Conservation (phyloP, 2,329 filamentous ascomycete genomes). For the Stenocarpella maydis region DNA sequence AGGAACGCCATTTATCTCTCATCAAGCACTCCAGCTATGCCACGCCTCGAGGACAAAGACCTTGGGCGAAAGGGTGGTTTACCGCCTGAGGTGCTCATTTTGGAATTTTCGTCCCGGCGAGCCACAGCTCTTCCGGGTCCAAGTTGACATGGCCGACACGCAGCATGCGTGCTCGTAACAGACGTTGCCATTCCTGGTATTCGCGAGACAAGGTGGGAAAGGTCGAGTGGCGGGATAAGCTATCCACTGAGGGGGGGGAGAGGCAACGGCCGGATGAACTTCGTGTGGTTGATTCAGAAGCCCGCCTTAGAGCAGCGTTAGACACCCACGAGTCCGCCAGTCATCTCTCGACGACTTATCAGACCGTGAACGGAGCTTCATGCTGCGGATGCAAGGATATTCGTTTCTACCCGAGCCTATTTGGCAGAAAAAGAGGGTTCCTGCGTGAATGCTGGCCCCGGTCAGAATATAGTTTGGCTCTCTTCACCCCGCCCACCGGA, state of each 20-base stretch:
- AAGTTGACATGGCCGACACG: not conserved
- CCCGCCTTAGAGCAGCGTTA: constrained; percentile 7
- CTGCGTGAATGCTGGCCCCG: constrained; percentile 5
- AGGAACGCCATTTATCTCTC: constrained; percentile 35
- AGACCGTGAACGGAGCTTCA: constrained; percentile 18
- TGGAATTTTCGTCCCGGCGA: constrained; percentile 28
- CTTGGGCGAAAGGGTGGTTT: not conserved
- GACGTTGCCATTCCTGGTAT: constrained; percentile 3
- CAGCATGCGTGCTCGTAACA: constrained; percentile 21
- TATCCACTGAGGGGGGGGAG: constrained; percentile 18
- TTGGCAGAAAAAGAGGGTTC: not conserved
- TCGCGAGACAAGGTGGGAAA: constrained; percentile 16
- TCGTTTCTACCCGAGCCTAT: constrained; percentile 4
- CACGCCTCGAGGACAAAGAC: constrained; percentile 8
- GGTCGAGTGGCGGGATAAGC: constrained; percentile 2
- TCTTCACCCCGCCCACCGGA: constrained; percentile 13
- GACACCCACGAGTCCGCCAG: constrained; percentile 25
- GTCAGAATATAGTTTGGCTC: constrained; percentile 23
- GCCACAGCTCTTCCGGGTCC: constrained; percentile 18
- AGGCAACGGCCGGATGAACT: constrained; percentile 6
- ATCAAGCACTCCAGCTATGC: not conserved
- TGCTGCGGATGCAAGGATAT: constrained; percentile 23
- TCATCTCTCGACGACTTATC: constrained; percentile 36
- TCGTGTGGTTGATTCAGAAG: constrained; percentile 12
- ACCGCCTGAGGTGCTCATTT: constrained; percentile 10